Evolutionary conservation across 306 rosid genomes (phyloP), one percentile per base, ranked within the genome.

Genomic region (Prunus mongolica): DNA sequence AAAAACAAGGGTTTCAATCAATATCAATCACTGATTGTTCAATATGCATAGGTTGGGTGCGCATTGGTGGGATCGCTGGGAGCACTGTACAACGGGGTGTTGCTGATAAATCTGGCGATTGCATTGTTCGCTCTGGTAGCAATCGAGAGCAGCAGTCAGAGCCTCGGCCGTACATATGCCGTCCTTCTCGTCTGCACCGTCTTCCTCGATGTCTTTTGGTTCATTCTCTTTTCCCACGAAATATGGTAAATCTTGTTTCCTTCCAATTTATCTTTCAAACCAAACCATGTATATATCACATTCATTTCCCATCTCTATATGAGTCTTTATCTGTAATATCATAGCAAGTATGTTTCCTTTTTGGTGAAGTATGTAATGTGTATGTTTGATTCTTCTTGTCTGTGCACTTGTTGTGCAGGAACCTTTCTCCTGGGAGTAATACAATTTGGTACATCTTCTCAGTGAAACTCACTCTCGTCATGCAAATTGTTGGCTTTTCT

Each of bases 101-200:
- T 84, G 84, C 89, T 92, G 41, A 76, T 92, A 41, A 90, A 94
- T 88, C 85, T 94, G 54, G 89, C 87, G 52, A 86, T 94, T 22
- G 82, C 97, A 15, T 87, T 94, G 80, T 94, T 94, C 76, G 98
- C 98, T 64, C 87, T 94, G 76, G 96, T 94, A 28, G 98, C 98
- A 69, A 92, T 92, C 27, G 97, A 94, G 84, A 94, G 98, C 81
- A 94, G 97, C 79, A 94, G 97, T 67, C 98, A 94, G 87, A 89
- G 88, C 66, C 96, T 94, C 3, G 98, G 97, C 72, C 97, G 98
- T 3, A 90, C 96, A n/a, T 94, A 94, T 76, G 98, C 96, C 7
- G 89, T 89, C 65, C 98, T 94, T 51, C 97, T 94, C 61, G 78
- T 91, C 69, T 90, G 89, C 80, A 81, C 95, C 1, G 54, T 94